These are phyloP conservation scores for Leccinum barrowsii DNA, from an alignment of 768 basidiomycete genomes.

Conservation along the genomic window DNA sequence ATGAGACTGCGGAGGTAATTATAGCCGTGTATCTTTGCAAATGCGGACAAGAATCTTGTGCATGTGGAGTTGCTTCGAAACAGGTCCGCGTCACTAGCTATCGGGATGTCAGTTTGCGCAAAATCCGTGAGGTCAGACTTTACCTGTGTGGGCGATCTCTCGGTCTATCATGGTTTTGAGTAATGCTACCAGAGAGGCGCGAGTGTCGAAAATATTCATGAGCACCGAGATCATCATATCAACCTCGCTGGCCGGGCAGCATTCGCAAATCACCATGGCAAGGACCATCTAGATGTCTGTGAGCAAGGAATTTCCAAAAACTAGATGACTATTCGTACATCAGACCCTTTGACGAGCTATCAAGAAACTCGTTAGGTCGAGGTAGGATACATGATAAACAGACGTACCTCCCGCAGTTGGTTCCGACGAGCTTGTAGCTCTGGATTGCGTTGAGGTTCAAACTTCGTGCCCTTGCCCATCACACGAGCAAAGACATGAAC, in stretches of 20 bases:
- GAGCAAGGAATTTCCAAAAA: slow-evolving; percentile 1
- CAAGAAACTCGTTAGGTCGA: slow-evolving; percentile 4
- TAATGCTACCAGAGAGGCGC: slow-evolving; percentile 64
- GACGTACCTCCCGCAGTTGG: slow-evolving; percentile 57
- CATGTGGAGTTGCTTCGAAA: slow-evolving; percentile 88
- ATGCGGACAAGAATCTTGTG: slow-evolving; percentile 81
- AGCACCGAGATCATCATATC: slow-evolving; percentile 84
- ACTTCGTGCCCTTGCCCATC: slow-evolving; percentile 74
- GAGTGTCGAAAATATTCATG: slow-evolving; percentile 82
- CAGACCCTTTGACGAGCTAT: slow-evolving; percentile 70
- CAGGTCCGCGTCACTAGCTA: slow-evolving; percentile 75
- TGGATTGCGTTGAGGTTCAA: slow-evolving; percentile 57
- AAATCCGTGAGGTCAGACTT: slow-evolving; percentile 5
- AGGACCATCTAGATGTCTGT: slow-evolving; percentile 56
- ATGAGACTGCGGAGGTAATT: slow-evolving; percentile 83
- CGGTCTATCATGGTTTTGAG: slow-evolving; percentile 83
- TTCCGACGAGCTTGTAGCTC: slow-evolving; percentile 45
- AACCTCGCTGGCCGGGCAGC: slow-evolving; percentile 73
- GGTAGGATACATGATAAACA: background rate
- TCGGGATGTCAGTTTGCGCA: slow-evolving; percentile 2
- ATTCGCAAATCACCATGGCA: slow-evolving; percentile 83
- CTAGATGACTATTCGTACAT: slow-evolving; percentile 43
- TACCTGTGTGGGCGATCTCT: slow-evolving; percentile 78
- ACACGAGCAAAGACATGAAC: slow-evolving; percentile 82
- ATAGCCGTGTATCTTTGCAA: slow-evolving; percentile 88